These are phyloP conservation scores for Phytophthora multivora DNA, from an alignment of 352 stramenopile species.

Conservation along the genomic window DNA sequence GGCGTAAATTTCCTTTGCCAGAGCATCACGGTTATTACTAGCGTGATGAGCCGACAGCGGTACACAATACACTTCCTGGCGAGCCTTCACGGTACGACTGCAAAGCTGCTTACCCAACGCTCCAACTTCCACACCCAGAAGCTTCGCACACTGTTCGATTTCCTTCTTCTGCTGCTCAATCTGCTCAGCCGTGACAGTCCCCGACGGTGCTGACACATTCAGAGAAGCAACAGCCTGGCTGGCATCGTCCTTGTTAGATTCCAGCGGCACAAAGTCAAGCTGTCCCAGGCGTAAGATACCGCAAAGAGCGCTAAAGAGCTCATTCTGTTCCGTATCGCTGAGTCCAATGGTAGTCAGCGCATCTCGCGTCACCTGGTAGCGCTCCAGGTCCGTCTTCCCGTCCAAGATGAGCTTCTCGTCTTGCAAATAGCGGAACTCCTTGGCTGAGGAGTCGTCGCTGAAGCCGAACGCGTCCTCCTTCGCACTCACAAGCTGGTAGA, in stretches of 20 bases:
- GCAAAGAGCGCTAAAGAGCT: constrained; percentile 73
- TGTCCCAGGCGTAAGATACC: constrained; percentile 85
- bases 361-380: constrained; percentile 83
- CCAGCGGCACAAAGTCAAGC: constrained; percentile 77
- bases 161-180: constrained; percentile 65
- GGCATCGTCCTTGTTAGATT: constrained; percentile 77
- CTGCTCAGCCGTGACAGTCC: constrained; percentile 24
- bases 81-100: constrained; percentile 80
- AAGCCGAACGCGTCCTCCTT: constrained; percentile 68
- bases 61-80: constrained; percentile 85
- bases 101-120: constrained; percentile 75
- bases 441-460: constrained; percentile 38
- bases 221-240: constrained; percentile 70
- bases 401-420: constrained; percentile 75
- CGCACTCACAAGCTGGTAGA: constrained; percentile 94
- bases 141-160: constrained; percentile 63
- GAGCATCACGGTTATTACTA: constrained; percentile 91
- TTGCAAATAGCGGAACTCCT: constrained; percentile 78
- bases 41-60: constrained; percentile 75
- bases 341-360: constrained; percentile 83
- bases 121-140: constrained; percentile 71
- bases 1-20: constrained; percentile 95
- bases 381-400: constrained; percentile 69
- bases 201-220: constrained; percentile 18
- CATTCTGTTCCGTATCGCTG: constrained; percentile 64